Conservation (phyloP, 768 basidiomycete species). For the Amanita subjunquillea region DNA sequence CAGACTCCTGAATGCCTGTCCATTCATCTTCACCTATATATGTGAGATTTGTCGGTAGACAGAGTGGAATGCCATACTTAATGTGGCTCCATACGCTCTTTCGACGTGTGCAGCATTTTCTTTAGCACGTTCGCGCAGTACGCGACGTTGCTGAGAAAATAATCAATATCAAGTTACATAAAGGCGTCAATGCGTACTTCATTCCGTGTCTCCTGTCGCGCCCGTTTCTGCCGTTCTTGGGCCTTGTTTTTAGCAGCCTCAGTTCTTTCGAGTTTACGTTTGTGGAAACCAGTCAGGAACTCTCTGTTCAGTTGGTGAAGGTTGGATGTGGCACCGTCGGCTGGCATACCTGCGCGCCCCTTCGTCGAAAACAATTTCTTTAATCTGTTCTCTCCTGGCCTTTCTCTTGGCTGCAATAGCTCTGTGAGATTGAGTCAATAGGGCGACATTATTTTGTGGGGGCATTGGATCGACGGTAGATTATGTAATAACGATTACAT, state of each 20-base stretch:
- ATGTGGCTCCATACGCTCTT: slow-evolving; percentile 46
- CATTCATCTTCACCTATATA: slow-evolving; percentile 31
- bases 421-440: slow-evolving; percentile 1
- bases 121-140: slow-evolving; percentile 65
- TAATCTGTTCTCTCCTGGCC: slow-evolving; percentile 56
- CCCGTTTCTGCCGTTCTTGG: slow-evolving; percentile 65
- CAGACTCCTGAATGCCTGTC: slow-evolving; percentile 27
- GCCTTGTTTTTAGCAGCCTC: slow-evolving; percentile 71
- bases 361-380: slow-evolving; percentile 82
- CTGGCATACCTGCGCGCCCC: slow-evolving; percentile 57
- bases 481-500: not conserved
- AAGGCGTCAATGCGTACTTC: slow-evolving; percentile 42
- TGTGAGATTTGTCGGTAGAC: not conserved
- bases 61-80: not conserved
- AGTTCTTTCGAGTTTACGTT: slow-evolving; percentile 78
- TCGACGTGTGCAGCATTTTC: slow-evolving; percentile 76
- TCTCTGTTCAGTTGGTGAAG: slow-evolving; percentile 40
- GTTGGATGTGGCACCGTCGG: slow-evolving; percentile 6
- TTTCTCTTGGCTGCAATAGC: slow-evolving; percentile 60
- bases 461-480: not conserved
- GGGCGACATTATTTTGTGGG: not conserved
- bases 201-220: slow-evolving; percentile 61
- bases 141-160: slow-evolving; percentile 54
- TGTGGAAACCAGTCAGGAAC: slow-evolving; percentile 89
- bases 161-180: slow-evolving; percentile 8